Conservation (phyloP, 2,329 filamentous ascomycete species). For the Raffaelea ambrosiae region DNA sequence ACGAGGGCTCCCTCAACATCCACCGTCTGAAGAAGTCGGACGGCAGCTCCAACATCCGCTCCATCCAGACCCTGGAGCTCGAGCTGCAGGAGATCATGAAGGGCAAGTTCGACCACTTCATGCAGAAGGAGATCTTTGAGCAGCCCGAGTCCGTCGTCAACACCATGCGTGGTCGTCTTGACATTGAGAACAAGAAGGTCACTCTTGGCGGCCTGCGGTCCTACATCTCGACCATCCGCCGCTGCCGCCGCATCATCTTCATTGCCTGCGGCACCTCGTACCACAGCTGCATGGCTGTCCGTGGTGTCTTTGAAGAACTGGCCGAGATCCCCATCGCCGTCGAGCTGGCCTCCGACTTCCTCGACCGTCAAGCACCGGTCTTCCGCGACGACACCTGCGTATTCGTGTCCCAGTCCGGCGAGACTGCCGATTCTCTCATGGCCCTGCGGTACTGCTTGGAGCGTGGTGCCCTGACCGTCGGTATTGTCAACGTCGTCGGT, state of each 20-base stretch:
- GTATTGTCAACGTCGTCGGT: conserved; percentile 97
- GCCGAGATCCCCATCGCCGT: conserved; percentile 97
- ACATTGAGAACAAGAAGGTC: conserved; percentile 86
- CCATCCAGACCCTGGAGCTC: conserved; percentile 96
- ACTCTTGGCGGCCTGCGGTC: conserved; percentile 92
- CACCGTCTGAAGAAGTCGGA: conserved; percentile 96
- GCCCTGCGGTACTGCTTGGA: conserved; percentile 96
- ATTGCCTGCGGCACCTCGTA: conserved; percentile 98
- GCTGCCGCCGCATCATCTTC: conserved; percentile 96
- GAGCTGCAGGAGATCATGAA: conserved; percentile 99
- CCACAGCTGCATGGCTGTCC: conserved; percentile 99
- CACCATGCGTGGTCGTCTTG: conserved; percentile 98
- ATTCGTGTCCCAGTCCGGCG: conserved; percentile 97
- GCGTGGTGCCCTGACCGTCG: conserved; percentile 91
- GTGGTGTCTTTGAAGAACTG: conserved; percentile 94
- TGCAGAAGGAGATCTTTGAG: conserved; percentile 99
- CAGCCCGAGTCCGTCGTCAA: conserved; percentile 99
- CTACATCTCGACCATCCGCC: conserved; percentile 92
- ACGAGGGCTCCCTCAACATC: conserved; percentile 98
- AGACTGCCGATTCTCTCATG: conserved; percentile 96
- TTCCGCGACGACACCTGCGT: conserved; percentile 99
- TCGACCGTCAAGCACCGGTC: conserved; percentile 90
- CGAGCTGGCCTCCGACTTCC: conserved; percentile 94
- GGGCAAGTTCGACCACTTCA: conserved; percentile 99
- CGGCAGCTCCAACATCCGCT: conserved; percentile 91